A percentile compares a stretch with the other conserved stretches of the same genome.
Conservation (phyloP, 805 yeast species). For the Brettanomyces custersianus region DNA sequence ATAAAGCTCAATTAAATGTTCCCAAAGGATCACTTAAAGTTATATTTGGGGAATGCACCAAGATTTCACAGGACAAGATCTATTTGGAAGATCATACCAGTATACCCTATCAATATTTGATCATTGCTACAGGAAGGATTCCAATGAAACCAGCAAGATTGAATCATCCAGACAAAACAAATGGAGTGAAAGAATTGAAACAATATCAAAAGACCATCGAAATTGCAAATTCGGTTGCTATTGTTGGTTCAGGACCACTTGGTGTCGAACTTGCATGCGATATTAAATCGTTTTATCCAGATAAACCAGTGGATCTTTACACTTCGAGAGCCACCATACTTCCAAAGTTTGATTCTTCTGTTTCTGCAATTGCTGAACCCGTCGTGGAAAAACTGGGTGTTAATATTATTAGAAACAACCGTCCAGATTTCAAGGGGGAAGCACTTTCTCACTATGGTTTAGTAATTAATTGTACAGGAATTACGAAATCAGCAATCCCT, state of each 20-base stretch:
- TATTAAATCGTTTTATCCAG: slow-evolving; percentile 29
- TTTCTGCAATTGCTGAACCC: not conserved
- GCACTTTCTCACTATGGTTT: not conserved
- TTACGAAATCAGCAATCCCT: not conserved
- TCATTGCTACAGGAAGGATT: slow-evolving; percentile 3
- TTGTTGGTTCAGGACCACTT: slow-evolving; percentile 45
- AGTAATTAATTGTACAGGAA: slow-evolving; percentile 1
- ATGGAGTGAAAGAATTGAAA: slow-evolving; percentile 35
- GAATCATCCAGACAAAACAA: slow-evolving; percentile 27
- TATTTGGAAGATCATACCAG: not conserved
- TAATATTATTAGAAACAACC: not conserved
- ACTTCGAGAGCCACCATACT: slow-evolving; percentile 2
- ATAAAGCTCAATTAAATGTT: not conserved
- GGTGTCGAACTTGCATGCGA: slow-evolving; percentile 46
- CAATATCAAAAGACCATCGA: slow-evolving; percentile 24
- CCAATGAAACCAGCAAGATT: slow-evolving; percentile 1
- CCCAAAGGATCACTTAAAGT: not conserved
- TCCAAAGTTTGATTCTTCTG: not conserved
- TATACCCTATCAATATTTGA: not conserved
- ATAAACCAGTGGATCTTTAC: slow-evolving; percentile 6
- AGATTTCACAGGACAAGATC: not conserved
- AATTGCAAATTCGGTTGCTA: slow-evolving; percentile 29
- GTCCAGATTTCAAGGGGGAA: not conserved
- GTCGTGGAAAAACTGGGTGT: slow-evolving; percentile 1
- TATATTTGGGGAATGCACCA: not conserved